Base-by-base conservation (phyloP, 1,284 basidiomycete genomes). In the Mycena sp. region DNA sequence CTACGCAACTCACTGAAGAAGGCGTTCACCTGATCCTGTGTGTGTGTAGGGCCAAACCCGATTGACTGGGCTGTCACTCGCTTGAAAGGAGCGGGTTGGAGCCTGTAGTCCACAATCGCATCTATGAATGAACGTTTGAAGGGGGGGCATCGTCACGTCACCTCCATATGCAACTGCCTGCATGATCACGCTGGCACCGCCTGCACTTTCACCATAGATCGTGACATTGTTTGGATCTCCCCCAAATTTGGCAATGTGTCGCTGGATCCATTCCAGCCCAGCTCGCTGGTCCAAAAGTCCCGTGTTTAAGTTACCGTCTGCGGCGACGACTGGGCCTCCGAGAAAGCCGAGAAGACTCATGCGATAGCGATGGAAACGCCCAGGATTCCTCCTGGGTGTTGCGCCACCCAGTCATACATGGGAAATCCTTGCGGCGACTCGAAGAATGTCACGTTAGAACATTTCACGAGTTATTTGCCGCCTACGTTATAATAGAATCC, bases 261-360 rank as follows among this genome's bases (percentile, higher is more conserved):
- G 67, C 58, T 83, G 78, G 1, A 84, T 74, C 83, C 83, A 85
- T 65, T 82, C 77, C 17, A 85, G 65, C 0, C 77, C 83, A 0
- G 79, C 79, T 6, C 80, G 70, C 64, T 85, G 82, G 63, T 85
- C 83, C 14, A 83, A 74, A 5, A 85, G 72, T 0, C 83, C 83
- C 6, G 74, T 73, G 63, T 85, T 85, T 23, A 79, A 67, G 56
- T 77, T 74, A 6, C 78, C 79, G 46, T 80, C 74, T 30, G 73
- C 67, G 5, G 69, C 70, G 23, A 80, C 71, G 9, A 69, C 65
- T 0, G 73, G 64, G 0, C 78, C 78, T 29, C 77, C 74, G 17
- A 85, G 73, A 67, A 83, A 85, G 2, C 84, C 83, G 21, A 83
- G 73, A 23, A 82, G 58, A 29, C 76, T 78, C 6, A 84, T 69